Conservation (phyloP, 2,329 filamentous ascomycete species). For the Ascosphaera pollenicola region DNA sequence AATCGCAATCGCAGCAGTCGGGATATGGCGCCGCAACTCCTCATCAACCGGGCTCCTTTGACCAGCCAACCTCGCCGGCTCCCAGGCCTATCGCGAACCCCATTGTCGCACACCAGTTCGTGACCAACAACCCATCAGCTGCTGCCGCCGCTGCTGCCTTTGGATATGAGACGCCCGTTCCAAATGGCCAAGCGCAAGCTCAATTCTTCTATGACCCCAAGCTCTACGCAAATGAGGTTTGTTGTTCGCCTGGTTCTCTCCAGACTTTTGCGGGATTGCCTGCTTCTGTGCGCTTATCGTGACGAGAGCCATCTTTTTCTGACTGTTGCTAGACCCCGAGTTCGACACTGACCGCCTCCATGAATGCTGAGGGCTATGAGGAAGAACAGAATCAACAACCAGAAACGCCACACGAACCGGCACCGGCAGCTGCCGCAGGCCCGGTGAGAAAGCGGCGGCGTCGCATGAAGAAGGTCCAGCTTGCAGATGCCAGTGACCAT, state of each 20-base stretch:
- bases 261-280: too few species aligned
- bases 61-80: background rate
- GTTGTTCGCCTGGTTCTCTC: too few species aligned
- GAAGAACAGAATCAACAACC: too few species aligned
- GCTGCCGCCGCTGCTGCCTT: background rate
- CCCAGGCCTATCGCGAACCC: background rate
- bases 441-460: background rate
- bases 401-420: background rate
- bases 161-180: background rate
- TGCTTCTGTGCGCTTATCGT: too few species aligned
- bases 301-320: too few species aligned
- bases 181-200: background rate
- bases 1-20: background rate
- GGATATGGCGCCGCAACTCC: background rate
- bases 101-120: background rate
- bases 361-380: too few species aligned
- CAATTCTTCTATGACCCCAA: background rate
- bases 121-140: background rate
- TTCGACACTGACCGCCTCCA: too few species aligned
- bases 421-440: background rate
- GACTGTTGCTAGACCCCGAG: too few species aligned
- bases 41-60: background rate
- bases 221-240: background rate
- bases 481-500: background rate
- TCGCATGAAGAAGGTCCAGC: background rate